Percentiles rank a stretch among this genome's conserved stretches.
phyloP scores from a whole-genome alignment of 2,329 filamentous ascomycete genomes.

The Alternaria triticimaculans region DNA sequence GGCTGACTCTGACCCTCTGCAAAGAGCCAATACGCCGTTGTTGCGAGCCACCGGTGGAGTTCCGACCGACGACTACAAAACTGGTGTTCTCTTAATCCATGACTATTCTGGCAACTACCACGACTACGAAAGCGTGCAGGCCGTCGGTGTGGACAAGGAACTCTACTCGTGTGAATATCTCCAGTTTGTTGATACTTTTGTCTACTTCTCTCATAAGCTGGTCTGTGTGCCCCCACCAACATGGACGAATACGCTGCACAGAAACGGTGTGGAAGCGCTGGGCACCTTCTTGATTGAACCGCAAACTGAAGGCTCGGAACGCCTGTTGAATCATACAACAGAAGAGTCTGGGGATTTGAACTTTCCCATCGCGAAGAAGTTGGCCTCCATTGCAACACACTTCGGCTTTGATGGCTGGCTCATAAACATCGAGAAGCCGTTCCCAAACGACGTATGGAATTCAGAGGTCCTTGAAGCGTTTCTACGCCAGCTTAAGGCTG shows the following conservation, averaged over 20 bases:
- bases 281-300: slow-evolving; percentile 55
- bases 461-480: slow-evolving; percentile 43
- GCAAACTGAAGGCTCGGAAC: slow-evolving; percentile 44
- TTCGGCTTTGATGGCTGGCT: slow-evolving; percentile 58
- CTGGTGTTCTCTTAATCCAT: slow-evolving; percentile 47
- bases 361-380: slow-evolving; percentile 47
- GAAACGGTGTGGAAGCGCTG: slow-evolving; percentile 53
- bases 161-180: slow-evolving; percentile 54
- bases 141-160: slow-evolving; percentile 34
- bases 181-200: slow-evolving; percentile 52
- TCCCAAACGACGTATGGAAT: slow-evolving; percentile 45
- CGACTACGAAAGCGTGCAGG: slow-evolving; percentile 50
- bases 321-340: slow-evolving; percentile 28
- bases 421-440: slow-evolving; percentile 55
- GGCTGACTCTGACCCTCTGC: slow-evolving; percentile 41
- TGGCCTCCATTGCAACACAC: slow-evolving; percentile 49
- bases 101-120: slow-evolving; percentile 55
- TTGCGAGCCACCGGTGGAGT: slow-evolving; percentile 25
- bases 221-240: slow-evolving; percentile 54
- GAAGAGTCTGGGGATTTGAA: slow-evolving; percentile 14
- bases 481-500: slow-evolving; percentile 45
- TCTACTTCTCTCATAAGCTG: slow-evolving; percentile 59
- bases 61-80: slow-evolving; percentile 10
- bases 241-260: slow-evolving; percentile 56
- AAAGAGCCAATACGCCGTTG: slow-evolving; percentile 50